phyloP scores from a whole-genome alignment of 2,329 filamentous ascomycete genomes.

The Alternaria infectoria region DNA sequence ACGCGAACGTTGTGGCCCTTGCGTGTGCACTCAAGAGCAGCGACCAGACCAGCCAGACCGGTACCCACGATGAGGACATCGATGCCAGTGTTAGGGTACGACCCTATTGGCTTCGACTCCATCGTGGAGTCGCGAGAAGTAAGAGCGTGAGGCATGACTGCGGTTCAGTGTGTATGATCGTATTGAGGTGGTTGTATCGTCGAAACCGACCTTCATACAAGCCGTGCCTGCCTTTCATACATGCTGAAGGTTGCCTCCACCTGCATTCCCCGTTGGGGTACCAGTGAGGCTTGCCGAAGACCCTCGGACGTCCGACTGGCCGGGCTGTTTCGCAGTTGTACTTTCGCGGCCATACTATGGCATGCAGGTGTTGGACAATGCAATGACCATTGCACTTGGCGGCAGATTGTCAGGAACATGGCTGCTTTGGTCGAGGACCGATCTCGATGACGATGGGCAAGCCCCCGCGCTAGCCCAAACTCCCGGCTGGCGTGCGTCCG shows the following conservation, averaged over 20 bases:
- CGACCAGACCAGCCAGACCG: slow-evolving; percentile 47
- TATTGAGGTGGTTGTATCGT: slow-evolving; percentile 8
- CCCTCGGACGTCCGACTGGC: slow-evolving; percentile 23
- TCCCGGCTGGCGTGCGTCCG: slow-evolving; percentile 5
- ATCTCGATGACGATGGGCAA: slow-evolving; percentile 18
- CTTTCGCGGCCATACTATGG: not conserved
- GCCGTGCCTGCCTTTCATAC: slow-evolving; percentile 10
- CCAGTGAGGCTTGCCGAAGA: slow-evolving; percentile 26
- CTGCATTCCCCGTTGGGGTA: slow-evolving; percentile 25
- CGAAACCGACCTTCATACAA: slow-evolving; percentile 6
- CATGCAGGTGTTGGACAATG: slow-evolving; percentile 1
- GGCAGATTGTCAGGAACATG: slow-evolving; percentile 17
- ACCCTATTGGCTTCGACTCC: slow-evolving; percentile 59
- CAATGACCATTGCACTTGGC: slow-evolving; percentile 22
- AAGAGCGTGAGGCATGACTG: slow-evolving; percentile 49
- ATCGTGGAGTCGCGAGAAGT: slow-evolving; percentile 56
- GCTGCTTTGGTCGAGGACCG: slow-evolving; percentile 11
- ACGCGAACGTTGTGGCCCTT: slow-evolving; percentile 51
- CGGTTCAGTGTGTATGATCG: slow-evolving; percentile 1
- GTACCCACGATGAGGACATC: slow-evolving; percentile 51
- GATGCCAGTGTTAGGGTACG: slow-evolving; percentile 54
- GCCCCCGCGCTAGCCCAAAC: slow-evolving; percentile 14
- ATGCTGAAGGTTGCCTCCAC: slow-evolving; percentile 19
- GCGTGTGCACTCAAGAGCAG: slow-evolving; percentile 48
- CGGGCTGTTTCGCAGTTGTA: slow-evolving; percentile 15